Evolutionary conservation across 768 basidiomycete species (phyloP), one percentile per base, ranked within the genome.

Genomic region (Pleurotus pulmonarius): DNA sequence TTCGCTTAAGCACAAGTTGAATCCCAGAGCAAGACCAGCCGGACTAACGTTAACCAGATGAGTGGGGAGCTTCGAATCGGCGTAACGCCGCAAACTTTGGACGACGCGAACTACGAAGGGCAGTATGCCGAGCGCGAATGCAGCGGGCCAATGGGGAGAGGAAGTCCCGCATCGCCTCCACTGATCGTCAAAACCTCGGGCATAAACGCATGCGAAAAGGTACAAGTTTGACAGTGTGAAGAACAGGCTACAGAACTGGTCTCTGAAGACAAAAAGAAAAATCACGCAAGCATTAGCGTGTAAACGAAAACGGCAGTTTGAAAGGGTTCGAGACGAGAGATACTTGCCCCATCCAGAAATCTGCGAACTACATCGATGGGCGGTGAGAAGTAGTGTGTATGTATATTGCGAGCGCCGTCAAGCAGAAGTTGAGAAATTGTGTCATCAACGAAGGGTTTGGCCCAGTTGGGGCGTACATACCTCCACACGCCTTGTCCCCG

Each of bases 41-140:
- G 26, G 37, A 62, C 72, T 47, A 55, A 92, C 95, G 66, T 99
- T 99, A 65, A 98, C 82, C 43, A 98, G 68, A 76, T 98, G 96
- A 0, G 88, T 88, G 15, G 73, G 60, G 39, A 87, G 68, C 38
- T 75, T 74, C 1, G 93, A 92, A 65, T 98, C 97, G 46, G 70
- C 72, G 66, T 88, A 98, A 73, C 96, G 94, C 60, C 87, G 87
- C 49, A 97, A 61, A 66, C 90, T 92, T 70, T 99, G 97, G 9
- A 90, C 75, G 41, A 93, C 66, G 71, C 97, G 95, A 34, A 84
- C 76, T 2, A 89, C 52, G 16, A 91, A 79, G 0, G 97, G 95
- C 1, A 95, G 59, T 7, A 77, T 63, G 4, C 81, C 79, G 5
- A 92, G 72, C 3, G 82, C 57, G 59, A 85, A 87, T 1, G 83